Percentiles rank a stretch among this genome's conserved stretches.
These are phyloP conservation scores for Ustilago cynodontis DNA, from an alignment of 1,284 basidiomycete genomes.

Conservation along the genomic window DNA sequence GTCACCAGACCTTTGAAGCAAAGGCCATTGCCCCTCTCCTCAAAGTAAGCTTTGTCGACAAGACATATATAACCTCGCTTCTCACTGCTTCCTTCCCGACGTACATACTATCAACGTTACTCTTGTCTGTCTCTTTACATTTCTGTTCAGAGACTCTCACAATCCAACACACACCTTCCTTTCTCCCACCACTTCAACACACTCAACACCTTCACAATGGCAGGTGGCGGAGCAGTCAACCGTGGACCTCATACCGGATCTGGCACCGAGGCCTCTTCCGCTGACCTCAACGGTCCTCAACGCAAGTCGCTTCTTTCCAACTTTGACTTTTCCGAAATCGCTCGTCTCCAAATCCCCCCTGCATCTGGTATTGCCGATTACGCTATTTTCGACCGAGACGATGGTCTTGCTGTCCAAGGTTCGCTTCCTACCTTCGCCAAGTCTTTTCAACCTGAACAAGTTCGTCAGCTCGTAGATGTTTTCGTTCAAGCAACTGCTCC, in stretches of 20 bases:
- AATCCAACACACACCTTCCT: not conserved
- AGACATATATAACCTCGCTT: not conserved
- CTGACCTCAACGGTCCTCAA: constrained; percentile 33
- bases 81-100: not conserved
- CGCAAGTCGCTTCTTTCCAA: constrained; percentile 31
- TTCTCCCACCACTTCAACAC: not conserved
- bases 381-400: constrained; percentile 43
- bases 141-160: not conserved
- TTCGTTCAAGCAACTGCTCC: constrained; percentile 39
- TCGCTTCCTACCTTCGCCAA: constrained; percentile 34
- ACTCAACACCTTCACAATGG: constrained; percentile 25
- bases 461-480: constrained; percentile 38
- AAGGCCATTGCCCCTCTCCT: not conserved
- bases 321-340: constrained; percentile 38
- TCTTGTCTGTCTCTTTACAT: not conserved
- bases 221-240: constrained; percentile 31
- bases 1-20: constrained; percentile 8
- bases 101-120: not conserved
- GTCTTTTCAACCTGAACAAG: constrained; percentile 12
- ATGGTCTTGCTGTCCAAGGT: constrained; percentile 30
- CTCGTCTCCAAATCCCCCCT: constrained; percentile 31
- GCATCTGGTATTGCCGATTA: constrained; percentile 43
- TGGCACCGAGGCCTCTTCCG: constrained; percentile 28
- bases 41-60: not conserved
- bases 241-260: constrained; percentile 43